These are phyloP conservation scores for Fraxinus cuspidata DNA, from an alignment of 257 asterid genomes.

Conservation along the genomic window DNA sequence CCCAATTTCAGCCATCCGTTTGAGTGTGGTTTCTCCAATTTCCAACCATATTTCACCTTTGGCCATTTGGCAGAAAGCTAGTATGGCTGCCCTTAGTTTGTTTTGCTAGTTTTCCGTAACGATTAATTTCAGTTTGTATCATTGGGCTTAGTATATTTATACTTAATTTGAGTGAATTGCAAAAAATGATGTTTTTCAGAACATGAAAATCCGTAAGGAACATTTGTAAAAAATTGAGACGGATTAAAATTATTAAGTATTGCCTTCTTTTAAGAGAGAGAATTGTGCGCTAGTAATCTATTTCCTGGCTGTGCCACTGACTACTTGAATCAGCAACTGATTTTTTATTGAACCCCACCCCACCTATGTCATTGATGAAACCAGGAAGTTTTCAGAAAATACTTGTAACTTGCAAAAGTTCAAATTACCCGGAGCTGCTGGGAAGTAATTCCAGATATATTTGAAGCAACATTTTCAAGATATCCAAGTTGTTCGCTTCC, in stretches of 20 bases:
- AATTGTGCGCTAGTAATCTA: neutral
- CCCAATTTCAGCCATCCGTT: neutral
- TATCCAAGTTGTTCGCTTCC: conserved; percentile 39
- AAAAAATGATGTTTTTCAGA: too few relatives aligned
- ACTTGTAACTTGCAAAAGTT: neutral
- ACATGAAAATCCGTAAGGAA: too few relatives aligned
- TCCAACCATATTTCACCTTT: neutral
- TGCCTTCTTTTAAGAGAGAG: too few relatives aligned
- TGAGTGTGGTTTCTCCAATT: neutral
- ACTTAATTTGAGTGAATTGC: neutral
- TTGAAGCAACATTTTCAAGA: conserved; percentile 54
- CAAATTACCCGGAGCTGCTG: conserved; percentile 68
- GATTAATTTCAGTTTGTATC: neutral
- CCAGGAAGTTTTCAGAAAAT: neutral
- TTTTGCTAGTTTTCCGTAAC: neutral
- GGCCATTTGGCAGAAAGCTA: neutral
- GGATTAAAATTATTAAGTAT: too few relatives aligned
- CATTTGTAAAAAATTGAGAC: neutral
- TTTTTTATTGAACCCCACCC: neutral
- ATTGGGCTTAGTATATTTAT: neutral
- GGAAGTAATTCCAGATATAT: conserved; percentile 70
- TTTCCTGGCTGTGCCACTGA: neutral
- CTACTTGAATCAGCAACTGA: neutral
- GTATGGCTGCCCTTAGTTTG: neutral
- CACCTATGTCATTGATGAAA: neutral